Base-by-base conservation (phyloP, 1,284 basidiomycete species). In the Cutaneotrichosporon cyanovorans region DNA sequence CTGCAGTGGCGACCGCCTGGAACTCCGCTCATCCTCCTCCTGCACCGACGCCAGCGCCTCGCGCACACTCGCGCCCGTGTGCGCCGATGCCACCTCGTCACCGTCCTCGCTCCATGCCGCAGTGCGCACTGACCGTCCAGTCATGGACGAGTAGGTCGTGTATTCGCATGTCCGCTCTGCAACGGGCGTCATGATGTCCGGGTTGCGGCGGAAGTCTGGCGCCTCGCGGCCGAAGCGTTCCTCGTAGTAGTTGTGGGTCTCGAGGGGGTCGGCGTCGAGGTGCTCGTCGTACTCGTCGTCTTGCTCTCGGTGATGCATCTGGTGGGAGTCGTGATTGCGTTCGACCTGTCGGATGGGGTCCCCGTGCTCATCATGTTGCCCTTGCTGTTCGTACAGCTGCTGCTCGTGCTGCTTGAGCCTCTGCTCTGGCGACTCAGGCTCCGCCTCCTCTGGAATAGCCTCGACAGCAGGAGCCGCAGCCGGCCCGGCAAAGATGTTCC, bases 101-200 rank as follows among this genome's bases (percentile, higher is more conserved):
- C 18, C 33, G 25, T 42, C 32, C 20, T 42, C 36, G 19, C 41
- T 32, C 40, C 8, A 42, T 6, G 2, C 37, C 8, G 38, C 33
- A 19, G 23, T 22, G 20, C 38, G 43, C 4, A 44, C 40, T 3
- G 44, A 45, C 11, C 42, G 43, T 8, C 19, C 25, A 7, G 25
- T 47, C 34, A 23, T 38, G 23, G 36, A 42, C 37, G 42, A 82
- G 55, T 78, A 81, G 34, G 74, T 76, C 4, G 85, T 87, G 63
- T 79, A 90, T 66, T 96, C 92, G 60, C 80, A 80, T 5, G 91
- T 95, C 33, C 90, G 77, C 70, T 96, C 92, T 4, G 87, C 87
- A 62, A 96, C 93, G 1, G 91, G 91, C 10, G 91, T 95, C 86
- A 96, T 88, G 45, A 87, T 80, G 59, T 87, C 82, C 31, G 33